Evolutionary conservation across 2,329 filamentous ascomycete genomes (phyloP).

Genomic region (Xylariomycetidae sp.): DNA sequence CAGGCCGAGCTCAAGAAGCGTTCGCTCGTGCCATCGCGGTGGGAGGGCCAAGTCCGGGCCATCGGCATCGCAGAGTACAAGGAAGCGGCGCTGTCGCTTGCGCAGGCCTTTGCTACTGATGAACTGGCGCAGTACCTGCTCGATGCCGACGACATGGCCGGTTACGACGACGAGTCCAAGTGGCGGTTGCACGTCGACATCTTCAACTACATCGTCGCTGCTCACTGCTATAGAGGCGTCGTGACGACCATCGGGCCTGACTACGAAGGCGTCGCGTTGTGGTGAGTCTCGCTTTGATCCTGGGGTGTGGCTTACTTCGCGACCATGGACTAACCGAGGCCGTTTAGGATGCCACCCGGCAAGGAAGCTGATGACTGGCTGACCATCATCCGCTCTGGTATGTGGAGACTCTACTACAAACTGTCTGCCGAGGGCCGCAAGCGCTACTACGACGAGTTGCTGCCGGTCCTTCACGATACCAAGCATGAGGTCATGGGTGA

Average conservation of each 20-base stretch:
- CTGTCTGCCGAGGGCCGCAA: constrained; percentile 64
- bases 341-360: constrained; percentile 65
- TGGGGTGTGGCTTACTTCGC: neutral
- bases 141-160: constrained; percentile 60
- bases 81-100: constrained; percentile 64
- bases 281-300: constrained; percentile 44
- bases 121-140: constrained; percentile 70
- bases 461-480: constrained; percentile 67
- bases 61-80: constrained; percentile 63
- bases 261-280: constrained; percentile 72
- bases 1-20: constrained; percentile 27
- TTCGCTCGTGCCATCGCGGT: constrained; percentile 47
- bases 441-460: constrained; percentile 72
- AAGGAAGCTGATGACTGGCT: constrained; percentile 66
- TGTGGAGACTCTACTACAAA: constrained; percentile 72
- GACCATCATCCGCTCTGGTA: constrained; percentile 66
- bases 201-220: constrained; percentile 70
- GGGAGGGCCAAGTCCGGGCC: constrained; percentile 53
- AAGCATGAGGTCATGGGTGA: constrained; percentile 64
- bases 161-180: constrained; percentile 58
- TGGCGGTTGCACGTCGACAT: constrained; percentile 74
- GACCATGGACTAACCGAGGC: constrained; percentile 5
- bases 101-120: constrained; percentile 72
- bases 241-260: constrained; percentile 70
- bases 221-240: constrained; percentile 67